Percentiles rank a stretch among this genome's conserved stretches.
Conservation (phyloP, 208 protist genomes). For the Kentomonas sorsogonicus region DNA sequence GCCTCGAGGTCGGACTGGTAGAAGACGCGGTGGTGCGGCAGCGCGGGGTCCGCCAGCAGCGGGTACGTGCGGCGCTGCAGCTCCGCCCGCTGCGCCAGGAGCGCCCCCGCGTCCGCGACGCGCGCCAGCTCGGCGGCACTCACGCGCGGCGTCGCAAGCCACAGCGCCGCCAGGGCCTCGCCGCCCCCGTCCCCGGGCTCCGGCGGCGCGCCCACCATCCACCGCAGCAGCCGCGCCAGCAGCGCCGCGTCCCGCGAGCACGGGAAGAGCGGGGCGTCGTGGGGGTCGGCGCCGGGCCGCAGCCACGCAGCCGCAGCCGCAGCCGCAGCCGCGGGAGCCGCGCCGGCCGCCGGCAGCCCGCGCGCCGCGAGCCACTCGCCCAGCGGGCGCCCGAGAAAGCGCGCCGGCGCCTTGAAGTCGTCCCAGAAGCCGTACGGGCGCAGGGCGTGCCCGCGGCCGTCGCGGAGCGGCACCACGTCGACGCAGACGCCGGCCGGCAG, state of each 20-base stretch:
- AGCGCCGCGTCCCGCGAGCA: slow-evolving; percentile 19
- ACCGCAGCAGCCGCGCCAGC: slow-evolving; percentile 24
- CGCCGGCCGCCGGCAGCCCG: slow-evolving; percentile 15
- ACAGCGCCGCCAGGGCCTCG: slow-evolving; percentile 9
- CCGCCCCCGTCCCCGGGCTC: background rate
- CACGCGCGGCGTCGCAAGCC: background rate
- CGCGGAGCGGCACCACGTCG: slow-evolving; percentile 24
- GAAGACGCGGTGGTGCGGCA: slow-evolving; percentile 19
- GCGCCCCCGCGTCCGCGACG: slow-evolving; percentile 18
- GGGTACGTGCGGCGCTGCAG: slow-evolving; percentile 24
- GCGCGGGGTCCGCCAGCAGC: background rate
- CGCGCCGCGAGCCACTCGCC: slow-evolving; percentile 24
- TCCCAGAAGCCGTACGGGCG: slow-evolving; percentile 42
- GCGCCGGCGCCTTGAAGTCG: slow-evolving; percentile 23
- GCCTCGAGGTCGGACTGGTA: slow-evolving; percentile 30
- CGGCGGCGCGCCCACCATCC: slow-evolving; percentile 16
- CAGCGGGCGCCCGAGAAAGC: slow-evolving; percentile 28
- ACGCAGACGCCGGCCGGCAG: slow-evolving; percentile 28
- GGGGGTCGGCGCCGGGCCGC: slow-evolving; percentile 24
- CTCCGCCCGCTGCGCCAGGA: slow-evolving; percentile 21
- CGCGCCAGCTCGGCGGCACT: slow-evolving; percentile 27
- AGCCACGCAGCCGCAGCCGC: background rate
- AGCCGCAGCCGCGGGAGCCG: slow-evolving; percentile 3
- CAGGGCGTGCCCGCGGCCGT: slow-evolving; percentile 5
- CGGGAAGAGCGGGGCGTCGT: slow-evolving; percentile 30